These are phyloP conservation scores for Byssoonygena ceratinophila DNA, from an alignment of 2,329 filamentous ascomycete genomes.

Conservation along the genomic window DNA sequence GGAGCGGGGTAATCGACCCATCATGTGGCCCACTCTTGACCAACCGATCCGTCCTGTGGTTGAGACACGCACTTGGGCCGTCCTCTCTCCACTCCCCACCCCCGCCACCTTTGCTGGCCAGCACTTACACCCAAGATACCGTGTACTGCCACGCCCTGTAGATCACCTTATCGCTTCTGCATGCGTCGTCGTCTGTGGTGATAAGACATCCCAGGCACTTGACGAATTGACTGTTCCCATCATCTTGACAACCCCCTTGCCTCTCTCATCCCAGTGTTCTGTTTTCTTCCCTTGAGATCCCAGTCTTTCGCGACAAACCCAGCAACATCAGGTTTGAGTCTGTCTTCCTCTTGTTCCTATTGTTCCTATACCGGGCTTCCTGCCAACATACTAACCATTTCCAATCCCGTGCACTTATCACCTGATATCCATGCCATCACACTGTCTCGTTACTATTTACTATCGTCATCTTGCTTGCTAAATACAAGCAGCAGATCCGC, in stretches of 20 bases:
- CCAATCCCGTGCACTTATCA: slow-evolving; percentile 6
- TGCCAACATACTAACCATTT: not conserved
- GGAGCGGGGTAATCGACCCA: slow-evolving; percentile 7
- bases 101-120: too few relatives aligned
- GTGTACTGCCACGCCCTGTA: not conserved
- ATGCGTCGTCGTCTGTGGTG: not conserved
- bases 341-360: too few relatives aligned
- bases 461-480: not conserved
- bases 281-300: not conserved
- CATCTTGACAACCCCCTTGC: not conserved
- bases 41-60: not conserved
- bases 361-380: not conserved
- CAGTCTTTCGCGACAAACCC: too few relatives aligned
- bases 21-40: slow-evolving; percentile 9
- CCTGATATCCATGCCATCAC: slow-evolving; percentile 5
- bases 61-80: not conserved
- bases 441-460: not conserved
- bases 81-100: slow-evolving; percentile 5
- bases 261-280: not conserved
- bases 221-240: not conserved
- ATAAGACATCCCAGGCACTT: not conserved
- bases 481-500: not conserved
- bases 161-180: not conserved
- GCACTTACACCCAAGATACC: too few relatives aligned
- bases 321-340: too few relatives aligned